Percentiles rank a stretch among this genome's conserved stretches.
Evolutionary conservation across 768 basidiomycete genomes (phyloP).

Genomic region (Trametes meyenii): DNA sequence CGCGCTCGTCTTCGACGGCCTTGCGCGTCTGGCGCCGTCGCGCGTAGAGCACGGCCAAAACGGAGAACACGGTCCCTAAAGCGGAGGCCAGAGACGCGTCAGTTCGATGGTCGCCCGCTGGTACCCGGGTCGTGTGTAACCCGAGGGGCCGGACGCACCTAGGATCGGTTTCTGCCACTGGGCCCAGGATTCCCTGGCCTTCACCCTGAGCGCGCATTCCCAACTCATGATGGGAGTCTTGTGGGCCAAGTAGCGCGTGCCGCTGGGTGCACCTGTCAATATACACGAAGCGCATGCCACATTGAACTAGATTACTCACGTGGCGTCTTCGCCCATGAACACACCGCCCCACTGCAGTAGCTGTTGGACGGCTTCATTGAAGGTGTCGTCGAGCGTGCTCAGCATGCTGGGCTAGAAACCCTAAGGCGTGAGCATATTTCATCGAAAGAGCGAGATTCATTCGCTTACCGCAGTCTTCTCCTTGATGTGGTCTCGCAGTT

Average conservation of each 20-base stretch:
- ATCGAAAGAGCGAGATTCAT: background rate
- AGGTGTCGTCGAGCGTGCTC: conserved; percentile 67
- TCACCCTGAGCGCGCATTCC: conserved; percentile 67
- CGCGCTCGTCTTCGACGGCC: conserved; percentile 62
- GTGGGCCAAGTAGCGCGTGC: conserved; percentile 75
- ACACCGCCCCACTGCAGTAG: conserved; percentile 75
- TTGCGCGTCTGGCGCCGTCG: conserved; percentile 52
- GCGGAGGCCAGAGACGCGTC: background rate
- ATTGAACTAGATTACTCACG: conserved; percentile 48
- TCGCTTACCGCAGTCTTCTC: conserved; percentile 45
- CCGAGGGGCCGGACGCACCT: conserved; percentile 46
- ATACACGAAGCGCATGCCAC: background rate
- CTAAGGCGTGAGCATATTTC: background rate
- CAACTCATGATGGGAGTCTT: conserved; percentile 67
- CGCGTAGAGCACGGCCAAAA: conserved; percentile 25
- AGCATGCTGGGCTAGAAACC: conserved; percentile 53
- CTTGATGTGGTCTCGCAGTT: conserved; percentile 59
- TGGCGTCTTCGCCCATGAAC: conserved; percentile 61
- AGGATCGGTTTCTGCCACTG: conserved; percentile 67
- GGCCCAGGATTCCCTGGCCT: conserved; percentile 65
- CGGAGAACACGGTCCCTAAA: conserved; percentile 26
- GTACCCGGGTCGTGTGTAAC: conserved; percentile 7
- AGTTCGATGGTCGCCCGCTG: background rate
- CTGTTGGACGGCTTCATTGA: conserved; percentile 78
- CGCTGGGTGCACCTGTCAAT: conserved; percentile 43